A percentile compares a stretch with the other conserved stretches of the same genome.
These are phyloP conservation scores for Mesembryanthemum crystallinum DNA, from an alignment of 148 eudicot genomes.

Conservation along the genomic window DNA sequence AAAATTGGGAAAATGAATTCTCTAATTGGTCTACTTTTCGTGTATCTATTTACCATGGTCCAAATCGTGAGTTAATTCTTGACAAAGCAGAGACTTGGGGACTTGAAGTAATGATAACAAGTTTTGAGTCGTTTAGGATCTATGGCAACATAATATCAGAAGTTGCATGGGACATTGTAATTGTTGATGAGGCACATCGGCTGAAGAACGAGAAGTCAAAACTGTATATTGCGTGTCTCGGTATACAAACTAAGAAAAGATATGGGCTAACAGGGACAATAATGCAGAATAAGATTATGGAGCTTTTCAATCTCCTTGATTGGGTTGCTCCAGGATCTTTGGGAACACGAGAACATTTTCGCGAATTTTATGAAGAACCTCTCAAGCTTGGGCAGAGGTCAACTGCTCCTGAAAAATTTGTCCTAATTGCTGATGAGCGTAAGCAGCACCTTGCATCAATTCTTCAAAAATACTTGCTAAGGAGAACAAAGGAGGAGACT, in stretches of 20 bases:
- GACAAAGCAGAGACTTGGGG: constrained; percentile 58
- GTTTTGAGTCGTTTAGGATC: constrained; percentile 89
- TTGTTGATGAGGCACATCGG: constrained; percentile 93
- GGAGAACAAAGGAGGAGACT: constrained; percentile 97
- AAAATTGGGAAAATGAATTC: constrained; percentile 90
- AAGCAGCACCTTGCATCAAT: constrained; percentile 79
- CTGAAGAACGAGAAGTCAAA: constrained; percentile 93
- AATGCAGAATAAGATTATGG: constrained; percentile 97
- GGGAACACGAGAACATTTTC: constrained; percentile 93
- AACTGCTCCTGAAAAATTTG: constrained; percentile 75
- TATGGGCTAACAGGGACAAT: constrained; percentile 96
- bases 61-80: constrained; percentile 80
- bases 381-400: constrained; percentile 95
- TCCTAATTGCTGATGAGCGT: constrained; percentile 75
- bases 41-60: constrained; percentile 85
- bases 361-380: constrained; percentile 91
- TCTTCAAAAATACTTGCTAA: constrained; percentile 61
- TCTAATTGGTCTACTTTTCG: constrained; percentile 80
- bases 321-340: constrained; percentile 85
- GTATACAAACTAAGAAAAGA: constrained; percentile 62
- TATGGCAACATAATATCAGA: constrained; percentile 57
- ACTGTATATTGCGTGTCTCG: constrained; percentile 67
- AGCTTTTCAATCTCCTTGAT: constrained; percentile 89
- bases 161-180: constrained; percentile 74
- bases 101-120: constrained; percentile 81